A percentile compares a stretch with the other conserved stretches of the same genome.
These are phyloP conservation scores for Nicotiana rustica DNA, from an alignment of 305 asterid species.

Conservation along the genomic window DNA sequence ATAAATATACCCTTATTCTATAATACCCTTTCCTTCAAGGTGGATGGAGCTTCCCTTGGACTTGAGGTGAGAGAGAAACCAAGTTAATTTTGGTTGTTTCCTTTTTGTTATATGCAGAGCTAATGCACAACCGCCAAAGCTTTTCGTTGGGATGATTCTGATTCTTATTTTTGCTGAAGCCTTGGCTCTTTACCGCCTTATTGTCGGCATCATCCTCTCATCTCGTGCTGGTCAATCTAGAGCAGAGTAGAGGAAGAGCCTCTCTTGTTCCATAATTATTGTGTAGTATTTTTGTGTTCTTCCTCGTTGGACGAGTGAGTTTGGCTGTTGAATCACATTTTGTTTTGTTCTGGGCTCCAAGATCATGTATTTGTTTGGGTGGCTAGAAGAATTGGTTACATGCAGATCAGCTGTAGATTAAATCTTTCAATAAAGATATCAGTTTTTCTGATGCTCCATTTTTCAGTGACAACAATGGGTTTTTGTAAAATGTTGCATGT, in stretches of 20 bases:
- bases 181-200: slow-evolving; percentile 74
- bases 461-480: slow-evolving; percentile 29
- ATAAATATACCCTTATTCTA: no score
- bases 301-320: slow-evolving; percentile 38
- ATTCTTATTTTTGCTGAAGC: slow-evolving; percentile 79
- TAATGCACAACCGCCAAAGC: slow-evolving; percentile 81
- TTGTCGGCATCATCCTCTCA: slow-evolving; percentile 80
- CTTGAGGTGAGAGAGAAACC: neutral
- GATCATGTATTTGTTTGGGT: slow-evolving; percentile 33
- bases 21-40: neutral
- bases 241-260: slow-evolving; percentile 59
- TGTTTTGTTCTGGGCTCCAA: neutral
- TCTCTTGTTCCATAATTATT: slow-evolving; percentile 32
- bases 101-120: slow-evolving; percentile 54
- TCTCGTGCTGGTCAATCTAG: slow-evolving; percentile 87
- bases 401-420: slow-evolving; percentile 27
- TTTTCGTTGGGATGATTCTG: slow-evolving; percentile 82
- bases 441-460: slow-evolving; percentile 23
- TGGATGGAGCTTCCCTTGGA: neutral
- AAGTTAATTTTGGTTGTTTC: neutral
- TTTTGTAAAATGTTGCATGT: slow-evolving; percentile 33
- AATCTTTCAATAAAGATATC: slow-evolving; percentile 33
- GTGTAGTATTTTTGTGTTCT: slow-evolving; percentile 39
- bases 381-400: slow-evolving; percentile 28
- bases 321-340: slow-evolving; percentile 37